Evolutionary conservation across 352 stramenopile species (phyloP), one percentile per base, ranked within the genome.

Genomic region (Pythium utonaiense): DNA sequence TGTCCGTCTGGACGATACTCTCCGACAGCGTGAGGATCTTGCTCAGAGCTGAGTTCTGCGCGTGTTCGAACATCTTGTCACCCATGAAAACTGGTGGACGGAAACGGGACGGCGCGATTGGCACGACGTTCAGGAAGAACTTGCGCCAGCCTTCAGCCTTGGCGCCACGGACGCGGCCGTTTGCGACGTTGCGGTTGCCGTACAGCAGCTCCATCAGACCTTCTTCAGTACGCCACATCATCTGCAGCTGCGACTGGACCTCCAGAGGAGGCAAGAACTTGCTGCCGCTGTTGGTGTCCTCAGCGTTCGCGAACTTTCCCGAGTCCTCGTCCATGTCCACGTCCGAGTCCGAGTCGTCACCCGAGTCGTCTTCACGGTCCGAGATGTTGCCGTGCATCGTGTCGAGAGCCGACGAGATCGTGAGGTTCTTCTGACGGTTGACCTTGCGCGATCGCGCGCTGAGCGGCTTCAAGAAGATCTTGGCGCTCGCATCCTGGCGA

Each of bases 41-140:
- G 44, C 80, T 88, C 30, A 99, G 69, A 56, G 97, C 96, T 53
- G 89, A 71, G 70, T 99, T 99, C 70, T 99, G 97, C 10, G 96
- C 86, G 69, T 99, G 97, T 74, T 99, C 97, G 47, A 98, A 98
- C 54, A 93, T 86, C 74, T 97, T 93, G 67, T 96, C 96, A 21
- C 82, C 96, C 69, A 99, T 84, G 40, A 97, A 89, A 59, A 98
- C 97, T 1, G 97, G 95, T 19, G 98, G 98, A n/a, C 98, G 91
- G 74, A 99, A 99, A 28, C 97, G 88, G 30, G 93, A 98, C 3
- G 98, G 97, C 38, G 97, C 92, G 54, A 99, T 97, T 0, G 93
- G 83, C 49, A 99, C 86, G n/a, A 93, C 88, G 38, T 96, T 95
- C 24, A 98, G 58, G 62, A 99, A 99, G 60, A 99, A 99, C 44